Base-by-base conservation (phyloP, 1,284 basidiomycete genomes). In the Trichosporon sp. region DNA sequence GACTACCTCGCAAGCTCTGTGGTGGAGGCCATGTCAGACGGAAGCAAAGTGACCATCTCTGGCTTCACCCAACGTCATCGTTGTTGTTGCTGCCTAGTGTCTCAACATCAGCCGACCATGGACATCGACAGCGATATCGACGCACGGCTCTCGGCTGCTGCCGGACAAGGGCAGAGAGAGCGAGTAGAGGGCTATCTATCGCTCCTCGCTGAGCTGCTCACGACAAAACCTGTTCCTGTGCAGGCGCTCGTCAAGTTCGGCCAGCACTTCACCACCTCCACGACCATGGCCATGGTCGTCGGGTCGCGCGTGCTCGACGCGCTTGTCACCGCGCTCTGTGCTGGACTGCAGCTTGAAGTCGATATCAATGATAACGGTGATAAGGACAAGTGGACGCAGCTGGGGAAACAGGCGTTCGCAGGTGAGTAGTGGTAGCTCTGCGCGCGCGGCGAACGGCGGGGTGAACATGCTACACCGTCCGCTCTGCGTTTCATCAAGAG, bases 151-250 rank as follows among this genome's bases (percentile, higher is more conserved):
- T 60, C 44, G 32, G 34, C 68, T 4, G 66, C 66, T 13, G 67
- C 65, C 0, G 44, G 60, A 32, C 71, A 72, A 15, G 64, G 68
- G 73, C 92, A 93, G 83, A 93, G 92, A 77, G 92, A 94, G 81
- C 92, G 92, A 77, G 89, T 87, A 0, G 86, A 88, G n/a, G 90
- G 89, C 2, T 95, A 91, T 78, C 78, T 83, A 64, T 51, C 75
- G 21, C 76, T 83, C 29, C 77, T 85, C 60, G 63, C 72, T 1
- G 42, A 69, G 7, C 78, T 83, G 8, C 75, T 83, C 35, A 65
- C 73, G 9, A 58, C 75, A 8, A 44, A 86, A 87, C 65, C 85
- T 86, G 11, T 85, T 89, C 51, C 87, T n/a, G 85, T 64, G 85
- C 87, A 67, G 84, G 88, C 68, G 81, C 75, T 82, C 15, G 72